These are phyloP conservation scores for Drosera spatulata DNA, from an alignment of 179 eudicot species.

Conservation along the genomic window DNA sequence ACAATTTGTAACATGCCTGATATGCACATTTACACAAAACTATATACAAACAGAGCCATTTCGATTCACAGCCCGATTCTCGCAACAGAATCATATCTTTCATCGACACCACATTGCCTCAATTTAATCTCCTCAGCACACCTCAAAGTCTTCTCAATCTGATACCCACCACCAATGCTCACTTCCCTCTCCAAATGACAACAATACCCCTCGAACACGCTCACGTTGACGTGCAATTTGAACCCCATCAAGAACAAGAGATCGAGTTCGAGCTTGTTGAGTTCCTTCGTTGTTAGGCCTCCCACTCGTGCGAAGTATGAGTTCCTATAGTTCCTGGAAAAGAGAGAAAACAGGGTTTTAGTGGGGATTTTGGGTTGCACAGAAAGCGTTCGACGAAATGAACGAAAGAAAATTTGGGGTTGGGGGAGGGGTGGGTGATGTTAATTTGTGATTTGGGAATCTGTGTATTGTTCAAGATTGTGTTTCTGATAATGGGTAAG, in stretches of 20 bases:
- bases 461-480: no score
- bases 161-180: constrained; percentile 92
- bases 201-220: constrained; percentile 89
- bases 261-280: constrained; percentile 83
- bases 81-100: constrained; percentile 34
- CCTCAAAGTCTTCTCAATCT: constrained; percentile 70
- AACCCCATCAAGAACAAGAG: constrained; percentile 74
- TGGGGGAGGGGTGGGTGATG: no score
- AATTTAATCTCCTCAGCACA: constrained; percentile 88
- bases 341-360: no score
- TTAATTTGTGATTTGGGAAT: no score
- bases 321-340: constrained; percentile 81
- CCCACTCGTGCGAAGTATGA: constrained; percentile 88
- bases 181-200: constrained; percentile 91
- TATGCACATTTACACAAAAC: no score
- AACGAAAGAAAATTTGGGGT: background rate
- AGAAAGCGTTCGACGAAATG: background rate
- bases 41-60: background rate
- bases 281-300: constrained; percentile 63
- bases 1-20: no score
- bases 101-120: constrained; percentile 24
- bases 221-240: constrained; percentile 86
- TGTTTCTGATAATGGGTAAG: background rate
- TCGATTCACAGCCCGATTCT: constrained; percentile 20
- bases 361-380: background rate